Evolutionary conservation across 2,329 filamentous ascomycete species (phyloP), one percentile per base, ranked within the genome.

Genomic region (Colletotrichum neosansevieriae): DNA sequence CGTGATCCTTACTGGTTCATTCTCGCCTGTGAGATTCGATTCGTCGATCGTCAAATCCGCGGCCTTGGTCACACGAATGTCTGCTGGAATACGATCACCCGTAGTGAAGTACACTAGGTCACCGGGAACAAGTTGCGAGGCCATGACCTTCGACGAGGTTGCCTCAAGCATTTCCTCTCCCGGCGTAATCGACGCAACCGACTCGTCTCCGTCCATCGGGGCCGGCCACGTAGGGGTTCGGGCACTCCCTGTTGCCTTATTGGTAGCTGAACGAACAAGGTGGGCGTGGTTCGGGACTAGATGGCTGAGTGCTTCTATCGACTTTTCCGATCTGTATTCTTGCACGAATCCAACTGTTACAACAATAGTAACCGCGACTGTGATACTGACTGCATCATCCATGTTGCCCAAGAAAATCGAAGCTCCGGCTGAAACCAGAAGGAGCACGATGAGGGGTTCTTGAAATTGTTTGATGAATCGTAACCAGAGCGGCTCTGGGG

Each of bases 261-360:
- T 81, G 50, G 79, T 67, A 45, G 83, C 78, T 36, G 86, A 85
- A 70, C 97, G 91, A 69, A 99, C 93, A n/a, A 98, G 85, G 81
- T 99, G 94, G 34, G 97, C 96, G 77, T 94, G 94, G 78, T 98
- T 97, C 32, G 96, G 97, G 0, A 99, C 95, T 29, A 99, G 84
- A 74, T 96, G 93, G 76, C 92, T 98, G 73, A 99, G 84, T 19
- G 96, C 96, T 79, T 99, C 96, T 72, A 99, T 89, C 3, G 95
- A 98, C 80, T 99, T 97, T 78, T 99, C 96, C 7, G 96, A 98
- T 67, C 96, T 88, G 79, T 99, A 99, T 80, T 99, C 96, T 78
- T 99, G 96, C 59, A 98, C 89, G 74, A 99, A 99, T 2, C 95
- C 96, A 47, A 99, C 96, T 0, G 92, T 92, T 24, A 99, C 94